These are phyloP conservation scores for Nevesoporus exiguus DNA, from an alignment of 768 basidiomycete species.

Conservation along the genomic window DNA sequence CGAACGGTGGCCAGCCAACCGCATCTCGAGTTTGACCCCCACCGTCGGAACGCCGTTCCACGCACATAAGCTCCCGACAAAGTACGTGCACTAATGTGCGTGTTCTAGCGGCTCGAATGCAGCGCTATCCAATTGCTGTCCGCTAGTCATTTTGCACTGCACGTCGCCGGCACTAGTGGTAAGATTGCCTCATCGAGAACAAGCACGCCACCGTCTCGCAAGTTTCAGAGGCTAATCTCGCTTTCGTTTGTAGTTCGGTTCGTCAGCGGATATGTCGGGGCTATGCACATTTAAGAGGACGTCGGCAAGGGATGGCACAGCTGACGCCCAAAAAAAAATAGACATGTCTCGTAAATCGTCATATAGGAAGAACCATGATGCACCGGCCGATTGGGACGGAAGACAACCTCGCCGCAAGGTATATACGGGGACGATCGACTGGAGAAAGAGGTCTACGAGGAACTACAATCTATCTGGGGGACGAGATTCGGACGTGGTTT, in stretches of 20 bases:
- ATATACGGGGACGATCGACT: background rate
- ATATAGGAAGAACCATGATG: background rate
- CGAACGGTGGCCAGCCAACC: too few species aligned
- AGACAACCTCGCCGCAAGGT: conserved; percentile 1
- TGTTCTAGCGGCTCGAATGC: too few species aligned
- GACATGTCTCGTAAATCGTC: conserved; percentile 14
- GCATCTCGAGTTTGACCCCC: background rate
- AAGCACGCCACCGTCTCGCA: background rate
- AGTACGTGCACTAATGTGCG: too few species aligned
- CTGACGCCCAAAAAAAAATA: background rate
- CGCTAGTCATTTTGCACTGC: too few species aligned
- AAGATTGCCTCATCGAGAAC: background rate
- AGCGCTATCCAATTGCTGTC: too few species aligned
- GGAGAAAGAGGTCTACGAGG: too few species aligned
- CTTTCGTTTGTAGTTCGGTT: background rate
- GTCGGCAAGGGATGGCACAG: conserved; percentile 5
- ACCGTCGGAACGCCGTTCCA: background rate
- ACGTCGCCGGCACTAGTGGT: background rate
- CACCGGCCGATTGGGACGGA: background rate
- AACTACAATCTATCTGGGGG: too few species aligned
- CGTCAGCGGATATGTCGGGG: conserved; percentile 3
- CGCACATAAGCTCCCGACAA: background rate
- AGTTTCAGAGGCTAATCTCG: conserved; percentile 4
- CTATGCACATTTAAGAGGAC: conserved; percentile 8
- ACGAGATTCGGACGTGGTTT: background rate